Conservation (phyloP, 2,329 filamentous ascomycete species). For the Aureobasidium mangrovei region DNA sequence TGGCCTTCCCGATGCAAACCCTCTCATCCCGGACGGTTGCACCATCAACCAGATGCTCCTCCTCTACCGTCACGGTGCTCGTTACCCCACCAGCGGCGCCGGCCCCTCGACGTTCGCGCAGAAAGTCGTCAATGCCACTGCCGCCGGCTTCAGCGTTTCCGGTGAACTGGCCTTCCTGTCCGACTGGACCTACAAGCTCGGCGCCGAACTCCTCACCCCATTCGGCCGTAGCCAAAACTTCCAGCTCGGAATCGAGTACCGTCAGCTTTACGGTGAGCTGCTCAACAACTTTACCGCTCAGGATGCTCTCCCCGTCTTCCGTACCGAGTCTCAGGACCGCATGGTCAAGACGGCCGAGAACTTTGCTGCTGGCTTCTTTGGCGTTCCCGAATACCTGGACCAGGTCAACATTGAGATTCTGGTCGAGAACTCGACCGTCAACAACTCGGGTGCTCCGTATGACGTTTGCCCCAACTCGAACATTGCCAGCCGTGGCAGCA, state of each 20-base stretch:
- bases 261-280: slow-evolving; percentile 10
- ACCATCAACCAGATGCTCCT: slow-evolving; percentile 9
- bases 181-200: slow-evolving; percentile 13
- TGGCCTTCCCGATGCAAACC: not conserved
- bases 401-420: slow-evolving; percentile 12
- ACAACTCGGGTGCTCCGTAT: slow-evolving; percentile 10
- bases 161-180: slow-evolving; percentile 6
- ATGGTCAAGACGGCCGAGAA: slow-evolving; percentile 14
- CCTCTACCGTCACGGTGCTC: slow-evolving; percentile 13
- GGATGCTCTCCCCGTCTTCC: slow-evolving; percentile 6
- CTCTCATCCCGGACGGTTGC: slow-evolving; percentile 5
- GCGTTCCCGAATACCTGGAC: slow-evolving; percentile 5
- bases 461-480: slow-evolving; percentile 10
- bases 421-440: slow-evolving; percentile 10
- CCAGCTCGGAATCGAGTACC: slow-evolving; percentile 10
- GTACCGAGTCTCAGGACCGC: slow-evolving; percentile 9
- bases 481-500: slow-evolving; percentile 9
- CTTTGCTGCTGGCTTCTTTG: slow-evolving; percentile 11
- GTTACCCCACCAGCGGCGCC: slow-evolving; percentile 12
- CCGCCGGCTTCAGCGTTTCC: slow-evolving; percentile 1
- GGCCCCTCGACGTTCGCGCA: slow-evolving; percentile 4
- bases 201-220: slow-evolving; percentile 10
- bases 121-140: slow-evolving; percentile 4
- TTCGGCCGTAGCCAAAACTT: slow-evolving; percentile 12
- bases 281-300: slow-evolving; percentile 13